Evolutionary conservation across 2,329 filamentous ascomycete species (phyloP).

Genomic region (Alternaria sp.): DNA sequence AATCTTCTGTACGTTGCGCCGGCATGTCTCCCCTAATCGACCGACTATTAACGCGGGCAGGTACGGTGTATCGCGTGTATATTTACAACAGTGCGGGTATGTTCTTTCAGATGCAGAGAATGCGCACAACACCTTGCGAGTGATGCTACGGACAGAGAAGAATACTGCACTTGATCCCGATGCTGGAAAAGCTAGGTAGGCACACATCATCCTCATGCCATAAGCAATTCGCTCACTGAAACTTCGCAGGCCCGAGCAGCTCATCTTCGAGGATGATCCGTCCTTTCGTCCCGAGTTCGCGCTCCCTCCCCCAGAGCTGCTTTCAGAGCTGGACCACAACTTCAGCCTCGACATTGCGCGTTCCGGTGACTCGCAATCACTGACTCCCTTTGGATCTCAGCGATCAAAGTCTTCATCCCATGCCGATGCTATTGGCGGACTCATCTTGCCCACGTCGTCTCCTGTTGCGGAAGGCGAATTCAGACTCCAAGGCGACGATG

Average conservation of each 20-base stretch:
- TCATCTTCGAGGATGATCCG: conserved; percentile 83
- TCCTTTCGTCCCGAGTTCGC: conserved; percentile 74
- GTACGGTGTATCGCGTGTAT: conserved; percentile 80
- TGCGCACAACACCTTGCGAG: conserved; percentile 75
- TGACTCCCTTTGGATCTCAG: conserved; percentile 47
- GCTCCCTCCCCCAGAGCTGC: conserved; percentile 66
- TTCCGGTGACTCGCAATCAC: conserved; percentile 51
- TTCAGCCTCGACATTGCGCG: conserved; percentile 47
- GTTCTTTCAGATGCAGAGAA: conserved; percentile 81
- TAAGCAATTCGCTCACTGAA: conserved; percentile 13
- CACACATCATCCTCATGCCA: background rate
- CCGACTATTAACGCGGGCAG: conserved; percentile 33
- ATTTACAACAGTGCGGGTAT: conserved; percentile 85
- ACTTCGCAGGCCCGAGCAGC: conserved; percentile 71
- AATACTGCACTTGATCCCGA: conserved; percentile 71
- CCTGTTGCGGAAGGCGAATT: conserved; percentile 53
- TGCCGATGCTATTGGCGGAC: conserved; percentile 31
- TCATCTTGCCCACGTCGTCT: conserved; percentile 61
- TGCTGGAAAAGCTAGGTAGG: conserved; percentile 76
- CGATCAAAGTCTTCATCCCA: conserved; percentile 36
- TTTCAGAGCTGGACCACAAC: conserved; percentile 56
- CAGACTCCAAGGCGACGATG: conserved; percentile 54
- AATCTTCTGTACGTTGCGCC: conserved; percentile 72
- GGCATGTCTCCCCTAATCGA: background rate
- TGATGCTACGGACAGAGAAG: conserved; percentile 67